phyloP scores from a whole-genome alignment of 2,329 filamentous ascomycete species.

The Fusarium sp. region DNA sequence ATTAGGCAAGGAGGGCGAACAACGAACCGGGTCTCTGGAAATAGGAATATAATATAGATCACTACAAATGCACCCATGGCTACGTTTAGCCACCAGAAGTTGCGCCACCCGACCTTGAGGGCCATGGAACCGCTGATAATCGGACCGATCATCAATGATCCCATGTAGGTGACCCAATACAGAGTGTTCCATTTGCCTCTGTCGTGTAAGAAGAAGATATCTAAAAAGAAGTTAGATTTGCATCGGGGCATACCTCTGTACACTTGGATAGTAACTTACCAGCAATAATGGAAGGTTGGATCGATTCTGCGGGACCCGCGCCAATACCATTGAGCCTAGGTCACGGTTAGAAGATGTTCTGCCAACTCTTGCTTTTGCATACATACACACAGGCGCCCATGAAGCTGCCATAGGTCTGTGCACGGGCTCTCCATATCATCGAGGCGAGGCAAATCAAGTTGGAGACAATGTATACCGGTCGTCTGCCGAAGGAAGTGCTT shows the following conservation, averaged over 20 bases:
- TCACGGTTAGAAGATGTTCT: neutral
- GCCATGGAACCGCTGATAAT: neutral
- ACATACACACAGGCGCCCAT: slow-evolving; percentile 7
- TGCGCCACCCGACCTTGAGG: slow-evolving; percentile 5
- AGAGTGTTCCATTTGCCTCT: slow-evolving; percentile 9
- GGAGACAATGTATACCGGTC: neutral
- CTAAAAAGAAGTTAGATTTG: neutral
- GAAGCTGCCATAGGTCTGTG: neutral
- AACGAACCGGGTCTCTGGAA: slow-evolving; percentile 4
- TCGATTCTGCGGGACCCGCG: slow-evolving; percentile 6
- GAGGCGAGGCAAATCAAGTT: slow-evolving; percentile 3
- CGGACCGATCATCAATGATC: neutral
- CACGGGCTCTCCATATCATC: slow-evolving; percentile 8
- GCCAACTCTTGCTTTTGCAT: fast-evolving
- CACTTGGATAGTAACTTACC: neutral
- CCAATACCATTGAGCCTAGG: slow-evolving; percentile 1
- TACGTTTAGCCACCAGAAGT: slow-evolving; percentile 7
- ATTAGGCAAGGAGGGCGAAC: fast-evolving
- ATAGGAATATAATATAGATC: neutral
- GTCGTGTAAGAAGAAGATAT: slow-evolving; percentile 4
- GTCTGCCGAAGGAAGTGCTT: slow-evolving; percentile 1
- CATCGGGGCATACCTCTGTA: neutral
- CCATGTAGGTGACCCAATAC: slow-evolving; percentile 7
- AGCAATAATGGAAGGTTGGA: neutral
- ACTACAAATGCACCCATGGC: neutral